Percentiles rank a stretch among this genome's conserved stretches.
These are phyloP conservation scores for Leccinum pseudoinsigne DNA, from an alignment of 1,284 basidiomycete genomes.

Conservation along the genomic window DNA sequence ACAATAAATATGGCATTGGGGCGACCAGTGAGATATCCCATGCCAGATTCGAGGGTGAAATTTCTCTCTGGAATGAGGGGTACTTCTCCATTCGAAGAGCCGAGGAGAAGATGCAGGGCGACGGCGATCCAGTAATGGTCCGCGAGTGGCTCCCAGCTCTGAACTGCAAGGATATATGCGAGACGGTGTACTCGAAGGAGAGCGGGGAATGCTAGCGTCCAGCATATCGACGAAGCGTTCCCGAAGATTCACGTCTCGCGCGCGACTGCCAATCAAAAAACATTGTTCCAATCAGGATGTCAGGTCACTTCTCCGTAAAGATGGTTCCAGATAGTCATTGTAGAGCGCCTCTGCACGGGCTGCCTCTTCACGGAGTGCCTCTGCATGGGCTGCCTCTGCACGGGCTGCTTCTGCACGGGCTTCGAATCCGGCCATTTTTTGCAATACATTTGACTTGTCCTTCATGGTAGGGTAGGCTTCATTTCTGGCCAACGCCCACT, in stretches of 20 bases:
- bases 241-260: slow-evolving; percentile 78
- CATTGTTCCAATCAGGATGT: slow-evolving; percentile 93
- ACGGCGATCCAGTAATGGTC: slow-evolving; percentile 97
- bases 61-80: slow-evolving; percentile 38
- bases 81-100: slow-evolving; percentile 73
- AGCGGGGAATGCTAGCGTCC: slow-evolving; percentile 86
- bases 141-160: slow-evolving; percentile 94
- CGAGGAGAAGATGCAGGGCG: slow-evolving; percentile 88
- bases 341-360: no score
- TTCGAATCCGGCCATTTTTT: slow-evolving; percentile 93
- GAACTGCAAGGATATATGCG: slow-evolving; percentile 90
- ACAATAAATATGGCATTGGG: slow-evolving; percentile 63
- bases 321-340: slow-evolving; percentile 37
- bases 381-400: no score
- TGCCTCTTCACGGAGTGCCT: no score
- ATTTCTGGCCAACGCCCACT: slow-evolving; percentile 86
- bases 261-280: slow-evolving; percentile 92
- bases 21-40: slow-evolving; percentile 41
- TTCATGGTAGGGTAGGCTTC: slow-evolving; percentile 92
- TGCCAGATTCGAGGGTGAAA: slow-evolving; percentile 31
- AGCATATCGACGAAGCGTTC: slow-evolving; percentile 91
- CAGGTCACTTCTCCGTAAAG: slow-evolving; percentile 87
- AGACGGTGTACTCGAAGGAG: slow-evolving; percentile 73
- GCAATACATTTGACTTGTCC: slow-evolving; percentile 90
- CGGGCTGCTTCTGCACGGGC: slow-evolving; percentile 39